Conservation (phyloP, 23 red algal genomes). For the Chondrus crispus region DNA sequence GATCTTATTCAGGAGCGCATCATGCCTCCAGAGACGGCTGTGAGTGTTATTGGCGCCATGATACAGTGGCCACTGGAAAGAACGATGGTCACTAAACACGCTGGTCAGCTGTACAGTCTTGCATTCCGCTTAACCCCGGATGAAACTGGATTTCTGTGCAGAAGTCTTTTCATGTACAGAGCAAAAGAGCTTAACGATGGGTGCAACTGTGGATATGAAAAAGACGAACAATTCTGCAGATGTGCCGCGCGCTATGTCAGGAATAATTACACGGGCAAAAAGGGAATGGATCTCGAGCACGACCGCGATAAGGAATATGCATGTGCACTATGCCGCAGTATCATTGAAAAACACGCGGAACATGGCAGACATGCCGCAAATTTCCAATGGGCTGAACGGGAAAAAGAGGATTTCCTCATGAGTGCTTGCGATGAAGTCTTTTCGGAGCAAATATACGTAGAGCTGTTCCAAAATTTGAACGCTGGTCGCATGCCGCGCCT, state of each 20-base stretch:
- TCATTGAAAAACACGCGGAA: not conserved
- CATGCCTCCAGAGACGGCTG: not conserved
- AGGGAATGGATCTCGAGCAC: not conserved
- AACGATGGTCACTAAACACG: conserved; percentile 16
- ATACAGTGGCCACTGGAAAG: conserved; percentile 9
- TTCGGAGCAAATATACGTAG: conserved; percentile 36
- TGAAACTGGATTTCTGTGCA: conserved; percentile 27
- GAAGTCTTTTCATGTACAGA: conserved; percentile 23
- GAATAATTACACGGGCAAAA: not conserved
- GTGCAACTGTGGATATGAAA: not conserved
- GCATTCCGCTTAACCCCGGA: not conserved
- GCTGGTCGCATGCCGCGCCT: not conserved
- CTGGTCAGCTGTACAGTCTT: not conserved
- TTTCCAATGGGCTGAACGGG: not conserved
- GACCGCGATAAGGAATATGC: conserved; percentile 51
- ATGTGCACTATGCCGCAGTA: not conserved
- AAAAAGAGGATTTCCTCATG: not conserved
- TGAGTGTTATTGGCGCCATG: not conserved
- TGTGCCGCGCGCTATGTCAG: not conserved
- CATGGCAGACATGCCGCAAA: not conserved
- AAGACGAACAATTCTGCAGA: not conserved
- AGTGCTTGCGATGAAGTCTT: conserved; percentile 28
- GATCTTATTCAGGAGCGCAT: not conserved
- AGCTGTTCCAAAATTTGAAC: conserved; percentile 27
- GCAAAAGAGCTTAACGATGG: not conserved